phyloP scores from a whole-genome alignment of 352 stramenopile genomes.

The Globisporangium orthogonon region DNA sequence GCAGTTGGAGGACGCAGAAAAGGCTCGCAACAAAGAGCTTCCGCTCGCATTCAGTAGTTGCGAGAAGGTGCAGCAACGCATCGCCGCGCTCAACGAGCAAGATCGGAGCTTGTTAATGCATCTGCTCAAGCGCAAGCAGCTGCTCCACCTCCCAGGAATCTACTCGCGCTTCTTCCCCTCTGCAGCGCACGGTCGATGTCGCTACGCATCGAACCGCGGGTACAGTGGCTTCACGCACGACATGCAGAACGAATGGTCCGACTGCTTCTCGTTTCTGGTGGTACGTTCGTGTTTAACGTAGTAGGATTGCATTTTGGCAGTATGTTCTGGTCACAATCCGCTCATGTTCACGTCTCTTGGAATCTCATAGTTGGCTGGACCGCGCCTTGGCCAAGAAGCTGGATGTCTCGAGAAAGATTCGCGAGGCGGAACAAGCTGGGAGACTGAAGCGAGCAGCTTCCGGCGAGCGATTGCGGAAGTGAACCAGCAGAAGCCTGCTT shows the following conservation, averaged over 20 bases:
- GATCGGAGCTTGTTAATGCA: constrained; percentile 64
- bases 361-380: constrained; percentile 38
- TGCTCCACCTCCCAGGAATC: constrained; percentile 62
- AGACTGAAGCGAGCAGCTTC: constrained; percentile 34
- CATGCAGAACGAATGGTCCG: constrained; percentile 70
- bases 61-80: constrained; percentile 32
- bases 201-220: constrained; percentile 40
- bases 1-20: constrained; percentile 35
- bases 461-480: constrained; percentile 33
- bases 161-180: constrained; percentile 71
- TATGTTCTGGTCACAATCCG: neutral
- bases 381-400: constrained; percentile 28
- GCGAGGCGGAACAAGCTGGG: constrained; percentile 39
- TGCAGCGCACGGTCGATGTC: constrained; percentile 38
- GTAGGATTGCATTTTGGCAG: neutral
- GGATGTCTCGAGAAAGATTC: constrained; percentile 25
- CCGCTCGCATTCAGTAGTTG: constrained; percentile 9
- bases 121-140: constrained; percentile 63
- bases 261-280: constrained; percentile 64
- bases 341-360: neutral
- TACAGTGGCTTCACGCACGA: constrained; percentile 65
- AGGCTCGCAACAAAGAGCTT: constrained; percentile 20
- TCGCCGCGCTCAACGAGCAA: constrained; percentile 22
- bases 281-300: constrained; percentile 16
- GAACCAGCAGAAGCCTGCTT: constrained; percentile 45